Conservation (phyloP, 73 alveolate genomes). For the Paramecium sonneborni region DNA sequence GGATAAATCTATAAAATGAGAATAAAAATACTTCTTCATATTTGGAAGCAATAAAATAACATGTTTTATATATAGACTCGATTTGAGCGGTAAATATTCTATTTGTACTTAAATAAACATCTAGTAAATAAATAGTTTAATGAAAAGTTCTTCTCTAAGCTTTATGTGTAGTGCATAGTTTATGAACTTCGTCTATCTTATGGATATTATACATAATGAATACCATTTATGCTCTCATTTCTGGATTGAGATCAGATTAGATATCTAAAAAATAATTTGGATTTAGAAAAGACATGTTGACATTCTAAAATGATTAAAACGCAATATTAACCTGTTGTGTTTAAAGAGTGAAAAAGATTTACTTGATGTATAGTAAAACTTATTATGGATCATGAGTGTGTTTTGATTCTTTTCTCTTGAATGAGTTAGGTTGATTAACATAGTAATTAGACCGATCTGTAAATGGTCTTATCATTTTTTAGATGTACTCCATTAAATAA, state of each 20-base stretch:
- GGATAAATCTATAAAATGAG: not conserved
- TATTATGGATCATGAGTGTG: slow-evolving; percentile 30
- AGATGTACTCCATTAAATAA: not conserved
- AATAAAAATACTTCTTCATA: slow-evolving; percentile 12
- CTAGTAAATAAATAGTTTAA: not conserved
- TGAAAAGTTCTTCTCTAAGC: slow-evolving; percentile 1
- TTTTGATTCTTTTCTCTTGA: not conserved
- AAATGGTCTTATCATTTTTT: not conserved
- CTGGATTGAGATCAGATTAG: not conserved
- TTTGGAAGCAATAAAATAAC: not conserved
- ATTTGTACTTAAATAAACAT: slow-evolving; percentile 34
- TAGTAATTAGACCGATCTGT: not conserved
- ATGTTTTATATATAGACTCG: not conserved
- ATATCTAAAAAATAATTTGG: not conserved
- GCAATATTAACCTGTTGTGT: not conserved
- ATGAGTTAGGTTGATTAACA: not conserved
- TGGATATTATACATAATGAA: not conserved
- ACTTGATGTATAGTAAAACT: not conserved
- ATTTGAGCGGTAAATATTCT: not conserved
- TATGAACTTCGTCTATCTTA: not conserved
- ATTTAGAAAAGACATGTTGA: slow-evolving; percentile 17
- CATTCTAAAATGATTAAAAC: not conserved
- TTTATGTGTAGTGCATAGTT: not conserved
- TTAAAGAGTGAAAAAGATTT: not conserved
- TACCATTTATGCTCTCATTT: slow-evolving; percentile 8